Conservation (phyloP, 139 green algal genomes). For the Chara braunii region DNA sequence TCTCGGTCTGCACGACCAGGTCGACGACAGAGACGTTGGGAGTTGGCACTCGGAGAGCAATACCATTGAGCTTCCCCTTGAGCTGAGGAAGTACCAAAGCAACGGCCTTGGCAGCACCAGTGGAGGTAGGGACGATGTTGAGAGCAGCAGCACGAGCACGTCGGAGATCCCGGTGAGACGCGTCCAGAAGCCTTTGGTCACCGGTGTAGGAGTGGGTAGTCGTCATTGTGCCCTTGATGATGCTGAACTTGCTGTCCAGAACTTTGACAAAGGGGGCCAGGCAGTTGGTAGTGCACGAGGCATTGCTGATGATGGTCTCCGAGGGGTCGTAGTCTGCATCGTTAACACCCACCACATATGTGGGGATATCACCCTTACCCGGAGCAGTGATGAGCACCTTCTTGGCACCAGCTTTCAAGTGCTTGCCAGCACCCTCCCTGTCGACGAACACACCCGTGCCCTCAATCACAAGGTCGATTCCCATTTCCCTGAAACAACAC, state of each 20-base stretch:
- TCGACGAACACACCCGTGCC: constrained; percentile 57
- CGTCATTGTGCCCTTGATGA: constrained; percentile 57
- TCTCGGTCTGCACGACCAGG: constrained; percentile 62
- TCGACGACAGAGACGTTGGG: constrained; percentile 59
- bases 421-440: constrained; percentile 48
- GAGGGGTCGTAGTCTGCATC: constrained; percentile 41
- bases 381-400: constrained; percentile 59
- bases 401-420: constrained; percentile 52
- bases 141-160: constrained; percentile 52
- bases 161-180: constrained; percentile 53
- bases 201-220: constrained; percentile 61
- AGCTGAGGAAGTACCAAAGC: constrained; percentile 51
- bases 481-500: constrained; percentile 36
- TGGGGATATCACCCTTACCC: constrained; percentile 53
- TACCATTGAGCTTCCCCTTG: constrained; percentile 60
- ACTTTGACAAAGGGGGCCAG: constrained; percentile 59
- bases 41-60: constrained; percentile 55
- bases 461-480: constrained; percentile 53
- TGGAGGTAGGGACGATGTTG: constrained; percentile 59
- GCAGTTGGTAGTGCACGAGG: constrained; percentile 63
- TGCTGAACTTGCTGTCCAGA: constrained; percentile 50
- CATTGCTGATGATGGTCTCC: constrained; percentile 52
- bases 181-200: constrained; percentile 52
- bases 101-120: constrained; percentile 56
- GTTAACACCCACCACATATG: constrained; percentile 57